A percentile compares a stretch with the other conserved stretches of the same genome.
Conservation (phyloP, 805 yeast species). For the Pichia exigua region DNA sequence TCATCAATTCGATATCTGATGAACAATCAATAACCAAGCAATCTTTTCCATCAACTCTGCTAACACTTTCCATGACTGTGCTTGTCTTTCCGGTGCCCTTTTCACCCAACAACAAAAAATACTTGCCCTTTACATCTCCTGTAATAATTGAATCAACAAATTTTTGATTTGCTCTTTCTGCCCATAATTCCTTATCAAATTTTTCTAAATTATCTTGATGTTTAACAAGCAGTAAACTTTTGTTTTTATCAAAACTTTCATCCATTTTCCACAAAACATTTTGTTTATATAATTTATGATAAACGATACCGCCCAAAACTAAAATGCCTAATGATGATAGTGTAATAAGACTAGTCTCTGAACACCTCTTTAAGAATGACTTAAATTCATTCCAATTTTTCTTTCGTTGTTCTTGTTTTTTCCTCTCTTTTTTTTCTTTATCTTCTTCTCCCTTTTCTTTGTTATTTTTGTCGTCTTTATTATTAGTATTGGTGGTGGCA, state of each 20-base stretch:
- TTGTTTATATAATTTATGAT: slow-evolving; percentile 52
- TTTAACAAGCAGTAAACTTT: slow-evolving; percentile 48
- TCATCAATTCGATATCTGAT: slow-evolving; percentile 75
- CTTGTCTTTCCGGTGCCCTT: slow-evolving; percentile 85
- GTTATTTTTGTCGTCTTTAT: neutral
- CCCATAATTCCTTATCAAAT: slow-evolving; percentile 45
- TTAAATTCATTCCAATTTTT: slow-evolving; percentile 12
- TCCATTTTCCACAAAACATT: slow-evolving; percentile 61
- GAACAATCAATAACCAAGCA: slow-evolving; percentile 76
- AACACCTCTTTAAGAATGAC: slow-evolving; percentile 32
- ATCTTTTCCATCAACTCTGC: slow-evolving; percentile 51
- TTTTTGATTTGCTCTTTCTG: slow-evolving; percentile 60
- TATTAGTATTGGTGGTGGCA: neutral
- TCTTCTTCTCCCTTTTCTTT: neutral
- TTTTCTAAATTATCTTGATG: slow-evolving; percentile 42
- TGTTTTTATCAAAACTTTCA: slow-evolving; percentile 58
- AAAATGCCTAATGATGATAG: slow-evolving; percentile 59
- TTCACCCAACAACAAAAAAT: slow-evolving; percentile 69
- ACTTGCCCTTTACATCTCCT: slow-evolving; percentile 61
- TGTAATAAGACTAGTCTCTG: slow-evolving; percentile 67
- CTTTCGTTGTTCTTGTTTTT: slow-evolving; percentile 6
- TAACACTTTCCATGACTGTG: slow-evolving; percentile 62
- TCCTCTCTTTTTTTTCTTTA: slow-evolving; percentile 7
- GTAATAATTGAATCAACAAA: slow-evolving; percentile 55
- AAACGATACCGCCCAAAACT: slow-evolving; percentile 64